A percentile compares a stretch with the other conserved stretches of the same genome.
Evolutionary conservation across 495 filamentous ascomycete genomes (phyloP).

Genomic region (Acidomyces sp.): DNA sequence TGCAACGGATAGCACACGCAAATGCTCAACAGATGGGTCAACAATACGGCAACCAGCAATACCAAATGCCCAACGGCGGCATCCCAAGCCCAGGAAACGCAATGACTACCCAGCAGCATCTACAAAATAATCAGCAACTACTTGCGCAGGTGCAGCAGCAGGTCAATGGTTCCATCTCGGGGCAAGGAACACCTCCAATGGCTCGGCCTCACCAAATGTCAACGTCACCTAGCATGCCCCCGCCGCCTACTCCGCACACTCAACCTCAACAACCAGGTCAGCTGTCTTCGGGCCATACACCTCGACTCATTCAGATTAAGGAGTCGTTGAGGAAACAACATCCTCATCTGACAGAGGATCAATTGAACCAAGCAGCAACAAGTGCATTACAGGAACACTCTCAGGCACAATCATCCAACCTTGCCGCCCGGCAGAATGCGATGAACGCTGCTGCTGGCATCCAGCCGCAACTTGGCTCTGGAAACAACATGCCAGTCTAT

Average conservation of each 20-base stretch:
- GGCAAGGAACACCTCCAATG: neutral
- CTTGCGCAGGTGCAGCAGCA: slow-evolving; percentile 18
- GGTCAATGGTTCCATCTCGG: slow-evolving; percentile 21
- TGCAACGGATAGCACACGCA: slow-evolving; percentile 21
- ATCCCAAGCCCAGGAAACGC: slow-evolving; percentile 17
- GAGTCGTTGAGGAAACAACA: slow-evolving; percentile 22
- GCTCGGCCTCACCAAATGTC: slow-evolving; percentile 12
- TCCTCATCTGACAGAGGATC: slow-evolving; percentile 24
- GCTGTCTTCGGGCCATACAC: slow-evolving; percentile 28
- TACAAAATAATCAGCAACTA: slow-evolving; percentile 16
- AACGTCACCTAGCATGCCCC: slow-evolving; percentile 18
- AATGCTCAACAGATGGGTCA: slow-evolving; percentile 15
- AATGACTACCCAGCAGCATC: slow-evolving; percentile 19
- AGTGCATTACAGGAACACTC: slow-evolving; percentile 18
- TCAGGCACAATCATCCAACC: slow-evolving; percentile 9
- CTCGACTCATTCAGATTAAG: slow-evolving; percentile 23
- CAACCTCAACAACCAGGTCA: slow-evolving; percentile 20
- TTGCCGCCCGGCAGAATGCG: slow-evolving; percentile 23
- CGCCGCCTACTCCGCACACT: slow-evolving; percentile 17
- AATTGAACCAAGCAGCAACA: slow-evolving; percentile 20
- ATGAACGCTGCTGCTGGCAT: slow-evolving; percentile 29
- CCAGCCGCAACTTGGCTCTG: slow-evolving; percentile 5
- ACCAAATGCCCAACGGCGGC: slow-evolving; percentile 17
- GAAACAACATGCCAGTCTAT: slow-evolving; percentile 9
- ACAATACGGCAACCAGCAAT: slow-evolving; percentile 20